phyloP scores from a whole-genome alignment of 73 alveolate genomes.

The Paramecium pentaurelia region DNA sequence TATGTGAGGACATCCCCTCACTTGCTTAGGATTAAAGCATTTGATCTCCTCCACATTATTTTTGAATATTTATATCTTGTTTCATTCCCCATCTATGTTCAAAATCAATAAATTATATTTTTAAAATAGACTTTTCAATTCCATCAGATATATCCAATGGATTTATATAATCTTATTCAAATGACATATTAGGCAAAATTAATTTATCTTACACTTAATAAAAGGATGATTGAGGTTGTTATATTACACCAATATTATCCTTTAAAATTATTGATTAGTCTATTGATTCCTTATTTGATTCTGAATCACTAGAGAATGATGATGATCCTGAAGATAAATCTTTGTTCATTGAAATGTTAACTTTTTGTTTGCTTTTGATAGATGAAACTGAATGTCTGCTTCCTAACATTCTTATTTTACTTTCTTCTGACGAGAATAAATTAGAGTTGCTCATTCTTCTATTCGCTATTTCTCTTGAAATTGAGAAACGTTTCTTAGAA shows the following conservation, averaged over 20 bases:
- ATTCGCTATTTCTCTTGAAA: slow-evolving; percentile 2
- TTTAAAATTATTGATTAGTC: not conserved
- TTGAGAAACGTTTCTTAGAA: not conserved
- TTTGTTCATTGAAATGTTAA: not conserved
- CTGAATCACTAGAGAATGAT: not conserved
- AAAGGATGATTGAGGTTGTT: not conserved
- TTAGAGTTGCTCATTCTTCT: not conserved
- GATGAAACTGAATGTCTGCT: slow-evolving; percentile 31
- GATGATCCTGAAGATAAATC: not conserved
- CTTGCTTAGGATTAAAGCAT: not conserved
- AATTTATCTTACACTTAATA: not conserved
- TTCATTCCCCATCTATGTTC: not conserved
- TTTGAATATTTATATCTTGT: not conserved
- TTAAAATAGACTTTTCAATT: not conserved
- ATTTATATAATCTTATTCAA: not conserved
- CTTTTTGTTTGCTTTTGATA: not conserved
- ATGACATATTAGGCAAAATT: not conserved
- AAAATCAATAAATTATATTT: not conserved
- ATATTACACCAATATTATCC: not conserved
- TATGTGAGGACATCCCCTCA: not conserved
- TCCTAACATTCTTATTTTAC: not conserved
- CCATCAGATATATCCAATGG: not conserved
- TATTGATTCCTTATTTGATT: not conserved
- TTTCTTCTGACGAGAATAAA: not conserved
- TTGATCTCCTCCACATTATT: slow-evolving; percentile 1